Percentiles rank a stretch among this genome's conserved stretches.
phyloP scores from a whole-genome alignment of 2,329 filamentous ascomycete genomes.

The Xylogone sp. region DNA sequence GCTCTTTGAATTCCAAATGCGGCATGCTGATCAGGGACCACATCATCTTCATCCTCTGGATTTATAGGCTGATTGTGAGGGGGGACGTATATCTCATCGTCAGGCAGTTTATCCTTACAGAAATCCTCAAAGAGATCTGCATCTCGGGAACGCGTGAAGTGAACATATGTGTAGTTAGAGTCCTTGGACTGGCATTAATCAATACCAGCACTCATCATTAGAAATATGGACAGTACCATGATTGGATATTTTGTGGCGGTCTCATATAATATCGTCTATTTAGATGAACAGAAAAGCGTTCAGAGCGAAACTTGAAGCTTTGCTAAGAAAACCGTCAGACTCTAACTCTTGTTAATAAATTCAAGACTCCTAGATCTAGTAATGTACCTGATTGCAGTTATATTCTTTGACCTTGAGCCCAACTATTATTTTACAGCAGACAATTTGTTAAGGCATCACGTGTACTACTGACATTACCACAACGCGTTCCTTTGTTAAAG shows the following conservation, averaged over 20 bases:
- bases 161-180: conserved; percentile 69
- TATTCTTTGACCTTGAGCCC: no score
- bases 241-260: background rate
- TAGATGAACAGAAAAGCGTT: background rate
- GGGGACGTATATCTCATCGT: conserved; percentile 79
- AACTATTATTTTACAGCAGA: no score
- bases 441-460: no score
- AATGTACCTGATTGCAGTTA: no score
- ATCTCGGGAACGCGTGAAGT: conserved; percentile 68
- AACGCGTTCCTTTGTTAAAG: no score
- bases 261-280: background rate
- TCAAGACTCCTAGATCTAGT: no score
- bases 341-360: no score
- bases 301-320: background rate
- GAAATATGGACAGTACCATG: background rate
- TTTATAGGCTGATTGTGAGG: conserved; percentile 77
- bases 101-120: conserved; percentile 65
- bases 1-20: conserved; percentile 83
- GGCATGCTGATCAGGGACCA: conserved; percentile 83
- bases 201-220: background rate
- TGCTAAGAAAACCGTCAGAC: no score
- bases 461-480: no score
- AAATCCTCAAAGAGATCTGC: conserved; percentile 79
- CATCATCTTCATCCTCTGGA: conserved; percentile 84
- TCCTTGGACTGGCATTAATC: conserved; percentile 51